phyloP scores from a whole-genome alignment of 306 rosid genomes.

The Coriaria nepalensis region DNA sequence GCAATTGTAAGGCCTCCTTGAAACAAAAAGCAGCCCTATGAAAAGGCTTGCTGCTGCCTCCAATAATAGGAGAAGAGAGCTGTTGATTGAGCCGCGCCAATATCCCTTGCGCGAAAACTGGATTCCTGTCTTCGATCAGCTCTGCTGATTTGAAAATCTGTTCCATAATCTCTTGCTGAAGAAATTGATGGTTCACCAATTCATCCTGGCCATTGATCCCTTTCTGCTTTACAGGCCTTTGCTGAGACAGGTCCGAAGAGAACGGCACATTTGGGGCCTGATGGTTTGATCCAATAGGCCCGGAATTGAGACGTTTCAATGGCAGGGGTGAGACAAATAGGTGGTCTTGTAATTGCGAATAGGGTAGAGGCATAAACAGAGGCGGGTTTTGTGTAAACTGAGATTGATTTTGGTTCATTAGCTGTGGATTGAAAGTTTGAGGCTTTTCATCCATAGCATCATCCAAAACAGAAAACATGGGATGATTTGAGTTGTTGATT shows the following conservation, averaged over 20 bases:
- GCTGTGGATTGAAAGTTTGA: slow-evolving; percentile 35
- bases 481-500: slow-evolving; percentile 3
- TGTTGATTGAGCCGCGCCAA: slow-evolving; percentile 99
- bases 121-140: slow-evolving; percentile 70
- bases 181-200: slow-evolving; percentile 39
- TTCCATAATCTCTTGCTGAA: slow-evolving; percentile 51
- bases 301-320: slow-evolving; percentile 43
- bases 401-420: slow-evolving; percentile 42
- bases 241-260: slow-evolving; percentile 50
- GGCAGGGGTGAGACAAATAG: slow-evolving; percentile 41
- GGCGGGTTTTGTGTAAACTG: slow-evolving; percentile 45
- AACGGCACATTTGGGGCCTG: slow-evolving; percentile 41
- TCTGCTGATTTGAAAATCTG: slow-evolving; percentile 72
- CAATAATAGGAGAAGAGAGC: slow-evolving; percentile 43
- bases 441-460: slow-evolving; percentile 52
- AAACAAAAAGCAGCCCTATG: slow-evolving; percentile 87
- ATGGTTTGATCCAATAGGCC: slow-evolving; percentile 27
- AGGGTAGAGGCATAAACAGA: slow-evolving; percentile 41
- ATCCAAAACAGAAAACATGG: slow-evolving; percentile 15
- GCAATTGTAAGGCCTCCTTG: slow-evolving; percentile 71
- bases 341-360: slow-evolving; percentile 46
- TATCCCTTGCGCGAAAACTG: slow-evolving; percentile 96
- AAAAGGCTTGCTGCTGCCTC: slow-evolving; percentile 54
- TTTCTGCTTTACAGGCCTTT: slow-evolving; percentile 46
- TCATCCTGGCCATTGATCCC: slow-evolving; percentile 41